Percentiles rank a stretch among this genome's conserved stretches.
Conservation (phyloP, 2,329 filamentous ascomycete genomes). For the Trematosphaeria pertusa region DNA sequence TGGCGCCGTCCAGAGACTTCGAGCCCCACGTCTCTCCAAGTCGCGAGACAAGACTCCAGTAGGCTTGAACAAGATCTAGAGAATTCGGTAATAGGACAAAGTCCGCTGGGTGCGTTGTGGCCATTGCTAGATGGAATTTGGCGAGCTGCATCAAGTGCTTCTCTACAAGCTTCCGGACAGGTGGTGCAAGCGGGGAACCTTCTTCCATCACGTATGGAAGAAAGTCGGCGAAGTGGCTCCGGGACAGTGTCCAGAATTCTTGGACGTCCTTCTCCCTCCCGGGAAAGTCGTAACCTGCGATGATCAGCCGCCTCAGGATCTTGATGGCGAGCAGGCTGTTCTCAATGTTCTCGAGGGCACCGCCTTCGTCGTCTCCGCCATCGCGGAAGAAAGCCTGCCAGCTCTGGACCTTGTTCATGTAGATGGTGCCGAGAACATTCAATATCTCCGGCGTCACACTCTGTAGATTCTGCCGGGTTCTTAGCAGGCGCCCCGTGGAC, state of each 20-base stretch:
- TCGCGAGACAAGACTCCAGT: constrained; percentile 82
- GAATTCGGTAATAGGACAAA: constrained; percentile 85
- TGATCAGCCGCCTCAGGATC: constrained; percentile 77
- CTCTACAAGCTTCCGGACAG: constrained; percentile 70
- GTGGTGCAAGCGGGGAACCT: constrained; percentile 57
- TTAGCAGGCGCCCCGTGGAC: constrained; percentile 76
- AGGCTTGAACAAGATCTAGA: constrained; percentile 76
- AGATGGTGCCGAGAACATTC: constrained; percentile 79
- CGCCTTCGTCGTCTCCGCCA: constrained; percentile 64
- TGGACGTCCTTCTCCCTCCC: constrained; percentile 78
- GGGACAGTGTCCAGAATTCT: constrained; percentile 80
- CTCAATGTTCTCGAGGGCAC: constrained; percentile 69
- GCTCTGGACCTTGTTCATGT: constrained; percentile 72
- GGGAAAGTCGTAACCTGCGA: constrained; percentile 83
- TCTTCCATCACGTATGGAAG: constrained; percentile 68
- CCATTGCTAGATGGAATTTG: constrained; percentile 90
- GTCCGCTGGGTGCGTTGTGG: constrained; percentile 77
- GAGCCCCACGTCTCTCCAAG: constrained; percentile 77
- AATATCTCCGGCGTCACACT: constrained; percentile 82
- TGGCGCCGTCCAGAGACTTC: constrained; percentile 49
- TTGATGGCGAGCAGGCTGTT: constrained; percentile 83
- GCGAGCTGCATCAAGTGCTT: constrained; percentile 90
- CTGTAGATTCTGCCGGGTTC: constrained; percentile 78
- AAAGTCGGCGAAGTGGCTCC: constrained; percentile 77
- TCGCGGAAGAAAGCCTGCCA: constrained; percentile 71